These are phyloP conservation scores for Aspergillus sp. DNA, from an alignment of 2,329 filamentous ascomycete species.

Conservation along the genomic window DNA sequence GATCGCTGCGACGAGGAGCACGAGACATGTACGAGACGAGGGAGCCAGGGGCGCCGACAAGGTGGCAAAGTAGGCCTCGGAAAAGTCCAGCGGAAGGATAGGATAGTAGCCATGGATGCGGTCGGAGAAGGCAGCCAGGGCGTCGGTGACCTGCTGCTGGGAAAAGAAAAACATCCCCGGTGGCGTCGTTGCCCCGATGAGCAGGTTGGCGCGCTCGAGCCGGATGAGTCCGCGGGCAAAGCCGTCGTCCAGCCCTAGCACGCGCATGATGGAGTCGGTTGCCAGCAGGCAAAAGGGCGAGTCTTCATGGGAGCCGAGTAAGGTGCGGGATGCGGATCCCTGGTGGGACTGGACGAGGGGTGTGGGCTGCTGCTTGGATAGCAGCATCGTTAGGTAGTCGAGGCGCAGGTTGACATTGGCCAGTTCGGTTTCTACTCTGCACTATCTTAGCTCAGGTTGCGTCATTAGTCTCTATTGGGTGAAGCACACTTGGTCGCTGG, in stretches of 20 bases:
- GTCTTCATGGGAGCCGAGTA: too few species aligned
- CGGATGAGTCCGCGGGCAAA: too few species aligned
- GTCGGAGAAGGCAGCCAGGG: constrained; percentile 29
- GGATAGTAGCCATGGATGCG: constrained; percentile 35
- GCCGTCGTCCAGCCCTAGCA: too few species aligned
- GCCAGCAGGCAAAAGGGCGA: too few species aligned
- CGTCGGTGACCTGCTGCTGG: constrained; percentile 26
- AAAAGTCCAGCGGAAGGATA: constrained; percentile 28
- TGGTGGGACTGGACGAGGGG: constrained; percentile 11
- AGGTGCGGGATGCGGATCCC: too few species aligned
- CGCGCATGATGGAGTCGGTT: too few species aligned
- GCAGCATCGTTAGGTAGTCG: constrained; percentile 6
- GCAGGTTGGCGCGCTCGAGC: too few species aligned
- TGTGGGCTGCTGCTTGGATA: not conserved
- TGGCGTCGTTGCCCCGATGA: too few species aligned
- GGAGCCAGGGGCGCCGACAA: constrained; percentile 26
- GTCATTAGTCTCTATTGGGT: not conserved
- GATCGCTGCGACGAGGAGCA: constrained; percentile 34
- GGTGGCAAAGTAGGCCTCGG: constrained; percentile 25
- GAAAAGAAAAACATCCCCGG: not conserved
- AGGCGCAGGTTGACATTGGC: not conserved
- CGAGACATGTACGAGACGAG: constrained; percentile 29
- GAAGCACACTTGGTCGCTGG: not conserved
- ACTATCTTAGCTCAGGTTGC: not conserved
- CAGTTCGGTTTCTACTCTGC: not conserved